Conservation (phyloP, 345 rosid species). For the Heritiera fomes region DNA sequence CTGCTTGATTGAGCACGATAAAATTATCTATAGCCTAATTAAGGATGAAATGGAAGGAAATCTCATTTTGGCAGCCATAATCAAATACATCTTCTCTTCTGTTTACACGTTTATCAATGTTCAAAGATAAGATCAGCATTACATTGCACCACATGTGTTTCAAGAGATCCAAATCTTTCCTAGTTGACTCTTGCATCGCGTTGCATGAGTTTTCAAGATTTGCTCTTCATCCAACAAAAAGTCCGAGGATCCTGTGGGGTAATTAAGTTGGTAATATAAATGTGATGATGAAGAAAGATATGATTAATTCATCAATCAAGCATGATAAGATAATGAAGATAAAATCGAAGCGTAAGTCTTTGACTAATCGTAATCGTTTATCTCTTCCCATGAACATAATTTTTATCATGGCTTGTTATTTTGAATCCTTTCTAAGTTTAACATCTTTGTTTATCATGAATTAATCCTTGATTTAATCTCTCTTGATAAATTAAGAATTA, state of each 20-base stretch:
- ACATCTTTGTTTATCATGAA: neutral
- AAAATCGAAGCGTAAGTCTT: neutral
- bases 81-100: neutral
- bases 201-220: neutral
- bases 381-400: too few relatives aligned
- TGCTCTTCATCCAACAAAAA: neutral
- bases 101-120: neutral
- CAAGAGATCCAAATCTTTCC: neutral
- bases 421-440: neutral
- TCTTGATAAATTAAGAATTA: neutral
- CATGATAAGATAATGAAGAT: neutral
- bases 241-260: neutral
- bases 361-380: neutral
- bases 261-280: neutral
- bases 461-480: neutral
- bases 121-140: neutral
- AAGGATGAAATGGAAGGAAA: neutral
- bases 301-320: neutral
- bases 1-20: too few relatives aligned
- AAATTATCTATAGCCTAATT: neutral
- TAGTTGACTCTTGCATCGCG: neutral
- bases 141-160: neutral
- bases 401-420: too few relatives aligned
- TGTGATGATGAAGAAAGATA: neutral
- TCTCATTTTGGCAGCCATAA: neutral